Conservation (phyloP, 306 rosid species). For the Dryas alaskensis region DNA sequence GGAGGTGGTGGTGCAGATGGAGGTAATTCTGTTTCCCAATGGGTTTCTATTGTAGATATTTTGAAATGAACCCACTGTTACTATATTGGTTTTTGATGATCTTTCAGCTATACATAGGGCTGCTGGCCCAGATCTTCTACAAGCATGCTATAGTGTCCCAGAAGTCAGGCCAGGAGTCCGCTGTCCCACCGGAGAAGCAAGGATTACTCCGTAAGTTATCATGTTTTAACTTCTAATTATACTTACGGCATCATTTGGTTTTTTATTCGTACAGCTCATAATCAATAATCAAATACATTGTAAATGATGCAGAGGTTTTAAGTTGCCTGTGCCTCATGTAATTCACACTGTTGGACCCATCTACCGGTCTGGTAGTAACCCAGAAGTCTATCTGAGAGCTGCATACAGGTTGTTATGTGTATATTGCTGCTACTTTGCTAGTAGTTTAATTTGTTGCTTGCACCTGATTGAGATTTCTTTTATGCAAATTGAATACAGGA, state of each 20-base stretch:
- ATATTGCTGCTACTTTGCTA: conserved; percentile 15
- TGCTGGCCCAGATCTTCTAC: conserved; percentile 75
- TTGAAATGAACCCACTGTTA: neutral
- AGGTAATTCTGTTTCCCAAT: conserved; percentile 41
- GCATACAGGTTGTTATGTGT: conserved; percentile 59
- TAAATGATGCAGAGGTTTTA: conserved; percentile 65
- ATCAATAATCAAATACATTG: neutral
- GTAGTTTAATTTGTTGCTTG: neutral
- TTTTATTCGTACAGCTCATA: neutral
- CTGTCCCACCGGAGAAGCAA: conserved; percentile 91
- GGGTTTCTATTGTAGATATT: neutral
- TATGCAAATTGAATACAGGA: conserved; percentile 46
- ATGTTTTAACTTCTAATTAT: neutral
- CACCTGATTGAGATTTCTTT: conserved; percentile 4
- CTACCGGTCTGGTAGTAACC: conserved; percentile 38
- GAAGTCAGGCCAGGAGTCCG: conserved; percentile 72
- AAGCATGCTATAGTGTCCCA: conserved; percentile 66
- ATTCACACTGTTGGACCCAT: conserved; percentile 87
- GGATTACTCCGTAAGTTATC: conserved; percentile 69
- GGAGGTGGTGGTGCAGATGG: conserved; percentile 98
- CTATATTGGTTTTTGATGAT: neutral
- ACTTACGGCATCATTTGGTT: neutral
- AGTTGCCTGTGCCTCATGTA: conserved; percentile 71
- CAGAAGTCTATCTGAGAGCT: conserved; percentile 57
- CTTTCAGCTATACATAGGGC: conserved; percentile 76